Percentiles rank a stretch among this genome's conserved stretches.
phyloP scores from a whole-genome alignment of 2,329 filamentous ascomycete species.

The Exophiala xenobiotica region DNA sequence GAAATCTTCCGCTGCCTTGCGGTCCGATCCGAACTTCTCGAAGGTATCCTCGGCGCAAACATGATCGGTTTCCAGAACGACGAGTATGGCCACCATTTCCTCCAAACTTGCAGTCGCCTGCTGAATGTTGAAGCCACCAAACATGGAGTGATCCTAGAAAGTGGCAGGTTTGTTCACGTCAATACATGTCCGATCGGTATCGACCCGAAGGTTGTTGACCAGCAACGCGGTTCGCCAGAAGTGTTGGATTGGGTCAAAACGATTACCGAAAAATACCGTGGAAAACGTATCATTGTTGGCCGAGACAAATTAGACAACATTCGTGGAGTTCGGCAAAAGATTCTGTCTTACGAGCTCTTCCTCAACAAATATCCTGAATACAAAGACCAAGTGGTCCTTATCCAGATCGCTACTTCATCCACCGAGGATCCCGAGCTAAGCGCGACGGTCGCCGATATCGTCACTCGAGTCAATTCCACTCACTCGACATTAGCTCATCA shows the following conservation, averaged over 20 bases:
- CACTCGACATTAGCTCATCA: conserved; percentile 91
- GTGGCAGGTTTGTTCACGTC: conserved; percentile 83
- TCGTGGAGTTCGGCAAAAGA: conserved; percentile 87
- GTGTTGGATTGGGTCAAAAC: conserved; percentile 77
- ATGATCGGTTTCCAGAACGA: conserved; percentile 90
- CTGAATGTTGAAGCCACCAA: conserved; percentile 86
- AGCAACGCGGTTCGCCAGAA: conserved; percentile 68
- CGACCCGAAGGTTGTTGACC: conserved; percentile 72
- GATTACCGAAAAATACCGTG: conserved; percentile 79
- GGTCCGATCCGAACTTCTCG: conserved; percentile 78
- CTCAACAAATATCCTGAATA: conserved; percentile 90
- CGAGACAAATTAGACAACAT: conserved; percentile 93
- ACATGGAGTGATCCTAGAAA: conserved; percentile 85
- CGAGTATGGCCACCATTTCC: conserved; percentile 90
- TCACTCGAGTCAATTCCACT: conserved; percentile 87
- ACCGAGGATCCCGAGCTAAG: conserved; percentile 86
- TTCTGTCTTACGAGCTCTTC: conserved; percentile 88
- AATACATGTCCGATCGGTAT: conserved; percentile 85
- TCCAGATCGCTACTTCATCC: conserved; percentile 89
- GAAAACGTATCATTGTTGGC: conserved; percentile 86
- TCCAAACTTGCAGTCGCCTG: conserved; percentile 91
- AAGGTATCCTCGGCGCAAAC: conserved; percentile 91
- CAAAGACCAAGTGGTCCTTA: conserved; percentile 81
- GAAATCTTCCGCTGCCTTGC: conserved; percentile 93
- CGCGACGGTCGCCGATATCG: conserved; percentile 86